Base-by-base conservation (phyloP, 2,329 filamentous ascomycete species). In the Zarea fungicola region DNA sequence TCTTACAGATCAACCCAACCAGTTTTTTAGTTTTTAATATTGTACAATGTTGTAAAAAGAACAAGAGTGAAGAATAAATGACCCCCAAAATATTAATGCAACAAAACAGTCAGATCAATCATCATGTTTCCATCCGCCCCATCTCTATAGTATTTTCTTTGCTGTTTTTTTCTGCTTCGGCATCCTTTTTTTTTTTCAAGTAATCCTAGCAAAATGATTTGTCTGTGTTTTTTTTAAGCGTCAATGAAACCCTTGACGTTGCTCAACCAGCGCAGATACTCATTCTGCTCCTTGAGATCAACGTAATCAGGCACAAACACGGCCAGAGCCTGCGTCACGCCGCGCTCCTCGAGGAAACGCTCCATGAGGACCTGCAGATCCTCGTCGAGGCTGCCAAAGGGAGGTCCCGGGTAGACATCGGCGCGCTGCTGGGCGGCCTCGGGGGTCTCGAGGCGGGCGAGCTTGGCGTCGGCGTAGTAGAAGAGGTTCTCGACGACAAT, bases 281-380 rank as follows among this genome's bases (percentile, higher is more conserved):
- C 93, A 73, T 84, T 87, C 81, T 97, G 92, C 81, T 99, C 93
- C 84, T 99, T 99, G 72, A 87, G 82, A 66, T 97, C 90, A 63
- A 97, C 91, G 74, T 96, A 99, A 68, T 97, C 91, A 31, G 91
- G 89, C 37, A 95, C 85, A 69, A 97, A 96, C 58, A 91, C 74
- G 47, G 91, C 92, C 60, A 99, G 80, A 51, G 85, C 81, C 60
- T 86, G 84, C 62, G 92, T 89, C 70, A 99, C 82, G 56, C 92
- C 93, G 60, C 93, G 83, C 79, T 96, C 93, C 70, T 96, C 90
- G 55, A 99, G 80, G 74, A 92, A 99, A 60, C 86, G 83, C 78
- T 97, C 92, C 66, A 97, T 78, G 60, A 96, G 78, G 47, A 89
- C 78, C 76, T 97, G 92, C 37, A 99, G 81, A 66, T 97, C 92